Conservation (phyloP, 1,139 yeast genomes). For the Protomyces gravidus region DNA sequence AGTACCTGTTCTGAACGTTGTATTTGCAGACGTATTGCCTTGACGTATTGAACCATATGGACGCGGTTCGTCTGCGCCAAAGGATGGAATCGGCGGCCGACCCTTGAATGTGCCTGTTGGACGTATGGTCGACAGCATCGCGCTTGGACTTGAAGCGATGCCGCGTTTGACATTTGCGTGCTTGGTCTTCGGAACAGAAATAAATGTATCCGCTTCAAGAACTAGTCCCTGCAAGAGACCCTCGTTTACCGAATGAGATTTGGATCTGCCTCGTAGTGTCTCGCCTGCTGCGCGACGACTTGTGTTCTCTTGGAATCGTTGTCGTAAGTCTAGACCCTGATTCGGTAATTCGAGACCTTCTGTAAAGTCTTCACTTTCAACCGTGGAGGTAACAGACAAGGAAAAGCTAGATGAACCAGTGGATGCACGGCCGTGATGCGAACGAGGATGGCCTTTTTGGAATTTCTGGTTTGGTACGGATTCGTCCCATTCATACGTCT, state of each 20-base stretch:
- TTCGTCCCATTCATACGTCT: slow-evolving; percentile 29
- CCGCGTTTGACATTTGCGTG: neutral
- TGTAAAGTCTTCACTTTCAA: slow-evolving; percentile 32
- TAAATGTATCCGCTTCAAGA: slow-evolving; percentile 20
- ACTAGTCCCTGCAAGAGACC: slow-evolving; percentile 34
- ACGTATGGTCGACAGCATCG: neutral
- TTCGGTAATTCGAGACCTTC: slow-evolving; percentile 35
- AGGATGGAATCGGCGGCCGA: neutral
- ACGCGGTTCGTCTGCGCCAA: neutral
- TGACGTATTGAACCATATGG: neutral
- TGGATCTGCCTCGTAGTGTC: neutral
- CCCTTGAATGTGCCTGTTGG: neutral
- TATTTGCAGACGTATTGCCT: neutral
- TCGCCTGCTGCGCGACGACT: slow-evolving; percentile 19
- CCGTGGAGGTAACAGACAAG: slow-evolving; percentile 30
- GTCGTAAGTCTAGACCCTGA: slow-evolving; percentile 30
- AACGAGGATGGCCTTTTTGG: neutral
- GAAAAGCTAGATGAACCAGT: slow-evolving; percentile 25
- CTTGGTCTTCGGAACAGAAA: neutral
- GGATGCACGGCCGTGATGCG: slow-evolving; percentile 4
- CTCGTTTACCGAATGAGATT: slow-evolving; percentile 28
- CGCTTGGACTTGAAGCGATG: neutral
- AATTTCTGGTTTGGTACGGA: slow-evolving; percentile 1
- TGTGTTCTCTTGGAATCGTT: slow-evolving; percentile 4
- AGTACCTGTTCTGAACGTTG: neutral